Base-by-base conservation (phyloP, 1,284 basidiomycete species). In the Ustilago lituana region DNA sequence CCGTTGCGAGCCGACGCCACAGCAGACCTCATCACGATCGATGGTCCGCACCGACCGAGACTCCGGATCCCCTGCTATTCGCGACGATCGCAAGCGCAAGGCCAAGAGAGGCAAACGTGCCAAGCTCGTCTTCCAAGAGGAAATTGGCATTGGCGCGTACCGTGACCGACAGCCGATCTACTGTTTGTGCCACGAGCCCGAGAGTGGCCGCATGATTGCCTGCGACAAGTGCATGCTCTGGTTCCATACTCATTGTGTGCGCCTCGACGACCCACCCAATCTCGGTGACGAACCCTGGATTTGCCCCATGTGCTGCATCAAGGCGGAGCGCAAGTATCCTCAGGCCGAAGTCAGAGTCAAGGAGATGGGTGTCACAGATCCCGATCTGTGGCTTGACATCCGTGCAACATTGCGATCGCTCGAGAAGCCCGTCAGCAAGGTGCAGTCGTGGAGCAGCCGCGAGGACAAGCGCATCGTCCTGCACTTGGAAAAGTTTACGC, bases 251-350 rank as follows among this genome's bases (percentile, higher is more conserved):
- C 53, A 71, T 20, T 82, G 81, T 51, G 72, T 82, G 19, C 55
- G 70, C 37, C 70, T 81, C 29, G 63, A 60, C n/a, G 68, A 78
- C 15, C 61, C 64, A 14, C 54, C 58, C 20, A 70, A 74, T 15
- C 59, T 73, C 20, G 66, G 64, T 22, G 62, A 71, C 43, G 68
- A 77, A 48, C 51, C 57, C 1, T 82, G 79, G 79, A 73, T 62
- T 40, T 82, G 81, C 38, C 81, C 81, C 5, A 74, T 80, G 69
- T 82, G 81, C 64, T 80, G 76, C 45, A 65, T 79, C 69, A 82
- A 81, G 61, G 62, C 73, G 35, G 77, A 79, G 51, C 69, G 69
- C 39, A 67, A 70, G 57, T 82, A 82, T 54, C 70, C 76, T 23
- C 61, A 68, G 31, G 78, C 80, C 9, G 79, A 81, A 45, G 76